phyloP scores from a whole-genome alignment of 805 yeast species.

The Saccharomyces kudriavzevii region DNA sequence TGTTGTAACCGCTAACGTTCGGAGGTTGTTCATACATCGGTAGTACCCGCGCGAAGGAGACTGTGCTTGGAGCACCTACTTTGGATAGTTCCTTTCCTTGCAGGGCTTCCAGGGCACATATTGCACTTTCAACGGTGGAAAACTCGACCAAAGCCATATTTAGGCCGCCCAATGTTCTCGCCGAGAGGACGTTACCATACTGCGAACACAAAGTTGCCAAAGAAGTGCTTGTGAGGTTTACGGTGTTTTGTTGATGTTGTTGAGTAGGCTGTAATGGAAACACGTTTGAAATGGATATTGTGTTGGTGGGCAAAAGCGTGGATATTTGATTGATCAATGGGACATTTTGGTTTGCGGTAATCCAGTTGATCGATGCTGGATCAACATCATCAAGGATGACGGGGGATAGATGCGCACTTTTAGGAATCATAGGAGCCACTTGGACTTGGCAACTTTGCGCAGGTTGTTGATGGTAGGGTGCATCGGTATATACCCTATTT shows the following conservation, averaged over 20 bases:
- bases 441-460: constrained; percentile 14
- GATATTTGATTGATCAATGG: constrained; percentile 71
- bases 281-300: constrained; percentile 70
- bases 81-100: constrained; percentile 71
- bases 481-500: constrained; percentile 29
- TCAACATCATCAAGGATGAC: constrained; percentile 47
- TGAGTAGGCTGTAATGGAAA: constrained; percentile 42
- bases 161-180: constrained; percentile 48
- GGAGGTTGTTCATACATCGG: constrained; percentile 30
- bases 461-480: constrained; percentile 19
- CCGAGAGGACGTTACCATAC: constrained; percentile 55
- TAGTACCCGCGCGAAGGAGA: constrained; percentile 74
- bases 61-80: constrained; percentile 67
- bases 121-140: constrained; percentile 62
- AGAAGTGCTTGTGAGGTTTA: constrained; percentile 37
- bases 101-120: constrained; percentile 66
- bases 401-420: constrained; percentile 30
- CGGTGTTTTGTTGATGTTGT: constrained; percentile 38
- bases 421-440: constrained; percentile 12
- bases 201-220: constrained; percentile 51
- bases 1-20: constrained; percentile 3
- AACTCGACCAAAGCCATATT: constrained; percentile 65
- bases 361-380: constrained; percentile 49
- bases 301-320: constrained; percentile 65
- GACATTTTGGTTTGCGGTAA: constrained; percentile 62